These are phyloP conservation scores for Neoarthrinium moseri DNA, from an alignment of 2,329 filamentous ascomycete genomes.

Conservation along the genomic window DNA sequence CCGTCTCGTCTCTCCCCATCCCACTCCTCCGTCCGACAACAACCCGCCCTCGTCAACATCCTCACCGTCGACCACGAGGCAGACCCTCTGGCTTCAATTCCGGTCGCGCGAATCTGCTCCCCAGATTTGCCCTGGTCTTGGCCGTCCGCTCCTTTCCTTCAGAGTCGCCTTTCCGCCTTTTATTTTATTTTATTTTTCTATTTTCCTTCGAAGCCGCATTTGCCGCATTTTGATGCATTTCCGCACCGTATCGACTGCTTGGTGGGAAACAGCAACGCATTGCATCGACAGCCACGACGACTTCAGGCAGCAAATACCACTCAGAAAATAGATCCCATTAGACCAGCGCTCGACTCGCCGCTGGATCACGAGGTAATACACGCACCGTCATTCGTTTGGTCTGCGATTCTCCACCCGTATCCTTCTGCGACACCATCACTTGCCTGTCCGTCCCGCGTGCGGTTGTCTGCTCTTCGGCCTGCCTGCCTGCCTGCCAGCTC, in stretches of 20 bases:
- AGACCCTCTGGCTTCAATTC: conserved; percentile 51
- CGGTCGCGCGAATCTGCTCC: conserved; percentile 46
- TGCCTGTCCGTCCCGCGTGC: not conserved
- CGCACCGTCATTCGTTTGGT: conserved; percentile 1
- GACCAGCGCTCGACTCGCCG: not conserved
- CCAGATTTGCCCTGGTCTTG: conserved; percentile 56
- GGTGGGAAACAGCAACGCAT: conserved; percentile 8
- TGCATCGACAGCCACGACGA: not conserved
- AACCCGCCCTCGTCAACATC: not conserved
- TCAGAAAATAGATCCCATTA: not conserved
- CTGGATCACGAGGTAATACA: conserved; percentile 7
- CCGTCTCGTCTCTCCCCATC: conserved; percentile 2
- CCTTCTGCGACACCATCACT: conserved; percentile 3
- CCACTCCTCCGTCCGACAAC: not conserved
- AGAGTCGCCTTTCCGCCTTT: conserved; percentile 20
- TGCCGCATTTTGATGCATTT: conserved; percentile 24
- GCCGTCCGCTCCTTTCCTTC: conserved; percentile 57
- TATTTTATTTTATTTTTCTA: conserved; percentile 11
- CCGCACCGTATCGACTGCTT: not conserved
- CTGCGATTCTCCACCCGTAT: conserved; percentile 4
- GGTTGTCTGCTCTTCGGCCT: too few relatives aligned
- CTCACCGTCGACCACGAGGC: conserved; percentile 18
- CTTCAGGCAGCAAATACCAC: not conserved
- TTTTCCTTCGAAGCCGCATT: conserved; percentile 22
- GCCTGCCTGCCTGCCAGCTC: too few relatives aligned